Evolutionary conservation across 1,139 yeast species (phyloP).

Genomic region (Scheffersomyces titani): DNA sequence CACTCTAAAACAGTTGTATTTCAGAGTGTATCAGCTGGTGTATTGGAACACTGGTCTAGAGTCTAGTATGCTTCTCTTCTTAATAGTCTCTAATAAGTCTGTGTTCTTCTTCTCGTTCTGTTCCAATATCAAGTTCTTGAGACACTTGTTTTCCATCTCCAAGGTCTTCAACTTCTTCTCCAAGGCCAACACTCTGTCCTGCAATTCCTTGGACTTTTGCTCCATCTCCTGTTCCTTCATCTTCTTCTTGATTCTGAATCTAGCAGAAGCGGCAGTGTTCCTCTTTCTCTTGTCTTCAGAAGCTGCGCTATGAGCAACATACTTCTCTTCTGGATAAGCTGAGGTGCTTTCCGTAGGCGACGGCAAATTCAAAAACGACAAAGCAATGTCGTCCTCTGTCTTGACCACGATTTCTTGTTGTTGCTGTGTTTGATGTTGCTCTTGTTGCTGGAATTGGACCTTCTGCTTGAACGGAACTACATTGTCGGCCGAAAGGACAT

Average conservation of each 20-base stretch:
- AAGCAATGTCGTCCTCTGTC: conserved; percentile 8
- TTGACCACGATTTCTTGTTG: conserved; percentile 5
- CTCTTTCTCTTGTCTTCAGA: conserved; percentile 52
- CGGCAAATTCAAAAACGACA: conserved; percentile 9
- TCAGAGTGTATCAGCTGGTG: conserved; percentile 20
- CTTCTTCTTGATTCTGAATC: conserved; percentile 64
- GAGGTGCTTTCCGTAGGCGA: not conserved
- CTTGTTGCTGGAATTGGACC: conserved; percentile 7
- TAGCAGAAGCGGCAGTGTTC: conserved; percentile 64
- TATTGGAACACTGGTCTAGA: conserved; percentile 33
- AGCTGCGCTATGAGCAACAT: conserved; percentile 9
- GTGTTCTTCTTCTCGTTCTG: conserved; percentile 45
- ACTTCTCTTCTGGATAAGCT: not conserved
- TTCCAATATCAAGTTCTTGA: conserved; percentile 49
- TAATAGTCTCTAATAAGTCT: conserved; percentile 42
- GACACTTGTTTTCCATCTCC: conserved; percentile 82
- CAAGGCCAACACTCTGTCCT: conserved; percentile 37
- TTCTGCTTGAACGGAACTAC: conserved; percentile 17
- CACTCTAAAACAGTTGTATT: not conserved
- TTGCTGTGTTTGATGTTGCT: conserved; percentile 1
- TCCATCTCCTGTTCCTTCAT: conserved; percentile 61
- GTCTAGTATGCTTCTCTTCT: conserved; percentile 39
- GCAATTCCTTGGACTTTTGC: conserved; percentile 44
- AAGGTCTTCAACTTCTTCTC: conserved; percentile 48
- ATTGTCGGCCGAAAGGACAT: conserved; percentile 35